Evolutionary conservation across 306 rosid genomes (phyloP), one percentile per base, ranked within the genome.

Genomic region (Crotalaria pallida): DNA sequence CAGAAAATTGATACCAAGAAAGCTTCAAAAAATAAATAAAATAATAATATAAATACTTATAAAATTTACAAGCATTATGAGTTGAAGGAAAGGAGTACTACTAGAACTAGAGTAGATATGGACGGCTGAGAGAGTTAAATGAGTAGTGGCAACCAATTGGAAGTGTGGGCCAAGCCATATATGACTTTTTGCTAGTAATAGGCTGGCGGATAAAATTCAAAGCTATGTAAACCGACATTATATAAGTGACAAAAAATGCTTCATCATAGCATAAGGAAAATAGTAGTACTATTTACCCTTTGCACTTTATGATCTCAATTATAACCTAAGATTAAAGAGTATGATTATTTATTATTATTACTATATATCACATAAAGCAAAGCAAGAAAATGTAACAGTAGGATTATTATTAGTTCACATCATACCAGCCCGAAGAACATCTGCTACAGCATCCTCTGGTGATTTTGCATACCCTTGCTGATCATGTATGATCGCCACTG

Each of bases 371-470:
- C 16, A 57, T 43, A 24, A 45, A 72, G 31, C 13, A 45, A 6
- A 58, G n/a, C 55, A 16, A 50, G 22, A 45, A 38, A 33, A 62
- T 15, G 64, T 4, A 13, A 55, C 5, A 6, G 44, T 40, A 1
- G 61, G 47, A 11, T 1, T 18, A 7, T 43, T 40, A 11, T 1
- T 18, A 7, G 48, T 40, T 51, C 40, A 53, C 21, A 66, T 40
- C 0, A 11, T 79, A 92, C 99, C 99, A 13, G 99, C 99, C 2
- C 61, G 67, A 17, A 91, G 91, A 17, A 91, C 97, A 55, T 83
- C 97, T 0, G 78, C 95, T 33, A 88, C 95, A 0, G 95, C 95
- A 70, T 88, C 99, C 78, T 91, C 97, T 0, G 96, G 77, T 18
- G 82, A 56, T 59, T 91, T 94, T 3, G 91, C 84, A 64, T 76